A percentile compares a stretch with the other conserved stretches of the same genome.
These are phyloP conservation scores for Kappamyces sp. DNA, from an alignment of 192 early-diverging fungal genomes.

Conservation along the genomic window DNA sequence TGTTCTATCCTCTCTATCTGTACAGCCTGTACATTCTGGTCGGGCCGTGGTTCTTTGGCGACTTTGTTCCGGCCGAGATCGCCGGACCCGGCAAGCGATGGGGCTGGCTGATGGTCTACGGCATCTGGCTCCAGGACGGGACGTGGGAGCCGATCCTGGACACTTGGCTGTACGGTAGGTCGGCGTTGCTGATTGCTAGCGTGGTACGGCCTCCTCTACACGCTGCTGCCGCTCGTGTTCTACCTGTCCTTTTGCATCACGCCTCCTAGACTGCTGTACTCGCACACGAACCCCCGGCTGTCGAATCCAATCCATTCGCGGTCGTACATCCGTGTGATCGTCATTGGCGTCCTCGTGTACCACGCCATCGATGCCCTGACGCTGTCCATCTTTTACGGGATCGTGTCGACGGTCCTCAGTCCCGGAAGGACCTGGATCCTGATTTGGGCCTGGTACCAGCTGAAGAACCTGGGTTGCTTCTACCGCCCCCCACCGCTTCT, in stretches of 20 bases:
- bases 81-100: constrained; percentile 1
- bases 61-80: constrained; percentile 50
- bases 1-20: constrained; percentile 53
- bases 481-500: no score
- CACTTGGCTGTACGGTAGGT: constrained; percentile 18
- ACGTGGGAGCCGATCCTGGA: constrained; percentile 21
- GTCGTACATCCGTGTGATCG: constrained; percentile 15
- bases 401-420: neutral
- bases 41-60: constrained; percentile 65
- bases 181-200: neutral
- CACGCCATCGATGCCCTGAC: constrained; percentile 17
- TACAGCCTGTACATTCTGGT: constrained; percentile 35
- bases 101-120: constrained; percentile 25
- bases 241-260: constrained; percentile 36
- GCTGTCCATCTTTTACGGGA: constrained; percentile 12
- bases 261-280: constrained; percentile 29
- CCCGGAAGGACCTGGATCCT: constrained; percentile 12
- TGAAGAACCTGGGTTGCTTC: no score
- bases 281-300: neutral
- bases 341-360: constrained; percentile 22
- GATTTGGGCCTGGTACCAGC: constrained; percentile 4
- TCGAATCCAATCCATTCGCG: constrained; percentile 28
- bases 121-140: constrained; percentile 24
- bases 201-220: constrained; percentile 14
- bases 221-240: constrained; percentile 23